Conservation (phyloP, 225 moss, liverwort and hornwort genomes). For the Ulota crispa region DNA sequence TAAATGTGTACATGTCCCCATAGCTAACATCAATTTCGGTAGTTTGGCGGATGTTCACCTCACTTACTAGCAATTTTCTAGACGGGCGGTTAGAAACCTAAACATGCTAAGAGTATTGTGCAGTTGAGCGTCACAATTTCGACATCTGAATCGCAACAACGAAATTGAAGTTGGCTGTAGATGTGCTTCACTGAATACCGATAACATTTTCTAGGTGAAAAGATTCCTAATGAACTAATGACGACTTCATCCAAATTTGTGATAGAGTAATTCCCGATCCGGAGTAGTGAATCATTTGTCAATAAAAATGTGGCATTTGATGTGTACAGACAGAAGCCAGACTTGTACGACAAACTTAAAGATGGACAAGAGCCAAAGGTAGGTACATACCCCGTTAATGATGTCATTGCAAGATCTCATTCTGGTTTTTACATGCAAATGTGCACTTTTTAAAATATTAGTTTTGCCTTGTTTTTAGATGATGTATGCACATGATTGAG, state of each 20-base stretch:
- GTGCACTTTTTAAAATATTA: neutral
- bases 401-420: neutral
- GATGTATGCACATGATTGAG: slow-evolving; percentile 12
- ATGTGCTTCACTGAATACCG: neutral
- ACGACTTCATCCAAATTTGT: slow-evolving; percentile 5
- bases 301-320: slow-evolving; percentile 8
- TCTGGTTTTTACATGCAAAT: neutral
- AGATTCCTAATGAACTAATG: neutral
- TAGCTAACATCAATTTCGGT: no score
- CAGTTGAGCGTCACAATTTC: no score
- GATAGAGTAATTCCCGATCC: neutral
- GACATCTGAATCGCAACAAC: no score
- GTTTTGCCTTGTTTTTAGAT: slow-evolving; percentile 5
- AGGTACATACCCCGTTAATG: slow-evolving; percentile 37
- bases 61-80: no score
- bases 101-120: no score
- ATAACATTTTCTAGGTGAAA: neutral
- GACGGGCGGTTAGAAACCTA: no score
- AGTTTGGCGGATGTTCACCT: no score
- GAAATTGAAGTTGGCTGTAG: neutral
- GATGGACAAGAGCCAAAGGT: slow-evolving; percentile 84
- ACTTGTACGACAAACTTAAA: slow-evolving; percentile 66
- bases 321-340: slow-evolving; percentile 67
- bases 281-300: neutral
- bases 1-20: neutral